These are phyloP conservation scores for Syzygium jambos DNA, from an alignment of 345 rosid genomes.

Conservation along the genomic window DNA sequence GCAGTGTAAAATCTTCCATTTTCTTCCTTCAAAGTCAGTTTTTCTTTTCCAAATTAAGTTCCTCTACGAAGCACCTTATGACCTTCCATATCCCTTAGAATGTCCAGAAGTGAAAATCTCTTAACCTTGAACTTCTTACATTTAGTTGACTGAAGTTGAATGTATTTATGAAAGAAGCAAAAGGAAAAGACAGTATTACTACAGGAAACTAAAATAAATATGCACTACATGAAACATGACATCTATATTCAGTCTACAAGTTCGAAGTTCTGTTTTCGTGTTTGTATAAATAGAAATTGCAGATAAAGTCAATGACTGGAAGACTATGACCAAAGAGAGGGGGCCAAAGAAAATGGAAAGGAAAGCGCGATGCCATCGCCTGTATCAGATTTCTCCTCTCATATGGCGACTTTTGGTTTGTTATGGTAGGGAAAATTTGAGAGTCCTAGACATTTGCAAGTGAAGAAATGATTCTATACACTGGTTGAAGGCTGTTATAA, in stretches of 20 bases:
- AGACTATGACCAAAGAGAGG: neutral
- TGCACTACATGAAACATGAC: rapidly evolving
- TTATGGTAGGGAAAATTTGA: too few species aligned
- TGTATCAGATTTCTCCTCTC: too few species aligned
- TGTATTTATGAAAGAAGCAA: neutral
- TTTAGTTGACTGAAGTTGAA: neutral
- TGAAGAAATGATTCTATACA: too few species aligned
- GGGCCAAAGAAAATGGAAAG: neutral
- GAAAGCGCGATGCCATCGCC: rapidly evolving
- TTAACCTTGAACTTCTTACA: too few species aligned
- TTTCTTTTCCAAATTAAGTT: too few species aligned
- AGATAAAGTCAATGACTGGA: rapidly evolving
- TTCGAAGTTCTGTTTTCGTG: rapidly evolving
- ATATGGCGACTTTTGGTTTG: too few species aligned
- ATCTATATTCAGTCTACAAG: neutral
- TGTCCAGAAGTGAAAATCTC: too few species aligned
- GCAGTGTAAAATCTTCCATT: neutral
- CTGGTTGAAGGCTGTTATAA: too few species aligned
- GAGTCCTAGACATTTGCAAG: too few species aligned
- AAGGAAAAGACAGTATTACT: rapidly evolving
- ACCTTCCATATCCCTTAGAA: too few species aligned
- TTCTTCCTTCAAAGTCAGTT: too few species aligned
- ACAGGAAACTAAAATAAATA: rapidly evolving
- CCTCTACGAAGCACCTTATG: too few species aligned
- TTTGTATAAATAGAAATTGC: rapidly evolving